Evolutionary conservation across 192 early-diverging fungal genomes (phyloP), one percentile per base, ranked within the genome.

Genomic region (Linnemannia zychae): DNA sequence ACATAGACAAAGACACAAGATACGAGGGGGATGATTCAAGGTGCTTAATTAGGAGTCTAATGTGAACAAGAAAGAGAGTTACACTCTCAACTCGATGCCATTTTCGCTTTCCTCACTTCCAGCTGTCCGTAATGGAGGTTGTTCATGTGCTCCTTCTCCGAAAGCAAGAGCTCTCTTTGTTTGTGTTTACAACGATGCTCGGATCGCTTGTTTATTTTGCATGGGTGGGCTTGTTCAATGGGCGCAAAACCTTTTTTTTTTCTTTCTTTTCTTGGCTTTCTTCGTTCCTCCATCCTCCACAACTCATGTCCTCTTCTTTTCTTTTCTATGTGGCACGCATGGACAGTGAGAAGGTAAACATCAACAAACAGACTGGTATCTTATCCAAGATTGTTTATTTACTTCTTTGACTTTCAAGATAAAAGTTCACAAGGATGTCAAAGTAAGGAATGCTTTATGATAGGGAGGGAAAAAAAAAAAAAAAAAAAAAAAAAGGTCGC

Each of bases 181-280:
- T 72, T 48, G 22, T 28, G 71, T 48, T 48, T 47, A 53, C 34
- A 33, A 52, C 22, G 15, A 34, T 50, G 71, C 71, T 72, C 37
- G 49, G 49, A 72, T 72, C 71, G 31, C 44, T 71, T 9, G 0
- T 28, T 72, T 31, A 44, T 40, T 72, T 33, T n/a, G 57, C 28
- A 6, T 44, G 9, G 40, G 40, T 9, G 40, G 40, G 3, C 40
- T 44, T 44, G 40, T 9, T 44, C 40, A 44, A 6, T 44, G 40
- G 40, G 40, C 40, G 40, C 40, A 3, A 3, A 44, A 44, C n/a
- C 47, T 4, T 48, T 48, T 16, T 48, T 48, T 7, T 53, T 24
- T 1, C 52, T 1, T 53, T 16, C 22, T 53, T 53, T 24, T 24
- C 22, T 53, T 53, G 22, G n/a, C n/a, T n/a, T n/a, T n/a, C n/a